Evolutionary conservation across 2,329 filamentous ascomycete species (phyloP), one percentile per base, ranked within the genome.

Genomic region (Calonectria fujianensis): DNA sequence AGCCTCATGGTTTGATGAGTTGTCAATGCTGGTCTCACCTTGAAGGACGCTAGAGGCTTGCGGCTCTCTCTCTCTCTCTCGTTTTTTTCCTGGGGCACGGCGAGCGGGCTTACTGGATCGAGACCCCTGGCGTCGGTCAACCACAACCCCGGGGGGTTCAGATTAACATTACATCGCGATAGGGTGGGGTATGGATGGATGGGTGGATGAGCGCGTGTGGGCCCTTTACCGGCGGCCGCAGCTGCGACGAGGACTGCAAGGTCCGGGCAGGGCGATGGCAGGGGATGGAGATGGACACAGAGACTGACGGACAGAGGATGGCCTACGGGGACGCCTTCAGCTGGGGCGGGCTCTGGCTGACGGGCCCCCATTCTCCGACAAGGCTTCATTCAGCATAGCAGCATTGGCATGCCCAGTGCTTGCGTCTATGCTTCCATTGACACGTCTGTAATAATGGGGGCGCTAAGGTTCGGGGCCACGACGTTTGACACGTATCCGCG

Each of bases 11-110:
- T 70, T 69, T 78, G 76, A 80, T 80, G 79, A 75, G 79, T 69
- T 80, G 76, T 80, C 74, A 74, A 75, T 72, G 71, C 65, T 70
- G 79, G 79, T 80, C 79, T 80, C 79, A 80, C 75, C 54, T 51
- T 75, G 77, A 76, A 54, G 75, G 69, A 78, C 77, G 75, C 77
- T 74, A 76, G 57, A 64, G 39, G 64, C 70, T 71, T 66, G 70
- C 67, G 73, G 76, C 48, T 77, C 70, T 78, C 74, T 65, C 39
- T 37, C 31, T 75, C 41, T 77, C 68, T 78, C 73, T 63, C 35
- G 35, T 32, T 75, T 75, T 32, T 75, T 77, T 59, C 65, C 72
- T 76, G 69, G 72, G 37, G 69, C 63, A 61, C 70, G 69, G 66
- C 59, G 63, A 59, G 66, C 48, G 39, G 57, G 70, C 45, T 65